These are phyloP conservation scores for Tricholoma furcatifolium DNA, from an alignment of 768 basidiomycete genomes.

Conservation along the genomic window DNA sequence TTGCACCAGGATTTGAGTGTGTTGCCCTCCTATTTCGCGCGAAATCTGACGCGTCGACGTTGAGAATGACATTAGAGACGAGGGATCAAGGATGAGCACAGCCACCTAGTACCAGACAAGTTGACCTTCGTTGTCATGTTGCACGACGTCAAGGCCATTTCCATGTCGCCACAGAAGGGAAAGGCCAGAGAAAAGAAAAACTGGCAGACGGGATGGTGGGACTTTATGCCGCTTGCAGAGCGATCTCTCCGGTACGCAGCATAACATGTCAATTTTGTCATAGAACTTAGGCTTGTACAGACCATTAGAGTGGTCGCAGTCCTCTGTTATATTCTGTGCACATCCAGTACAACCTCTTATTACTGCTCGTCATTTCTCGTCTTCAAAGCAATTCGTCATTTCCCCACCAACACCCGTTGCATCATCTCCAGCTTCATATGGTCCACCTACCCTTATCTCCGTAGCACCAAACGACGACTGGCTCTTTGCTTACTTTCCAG, in stretches of 20 bases:
- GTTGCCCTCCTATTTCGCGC: constrained; percentile 49
- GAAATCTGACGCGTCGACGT: constrained; percentile 50
- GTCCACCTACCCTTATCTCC: constrained; percentile 62
- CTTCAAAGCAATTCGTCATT: constrained; percentile 62
- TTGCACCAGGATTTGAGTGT: constrained; percentile 78
- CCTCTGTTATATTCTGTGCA: constrained; percentile 67
- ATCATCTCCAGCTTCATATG: constrained; percentile 47
- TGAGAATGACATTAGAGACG: background rate
- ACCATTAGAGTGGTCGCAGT: constrained; percentile 69
- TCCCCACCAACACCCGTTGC: constrained; percentile 51
- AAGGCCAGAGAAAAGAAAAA: constrained; percentile 49
- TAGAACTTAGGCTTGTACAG: constrained; percentile 32
- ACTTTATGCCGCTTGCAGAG: constrained; percentile 62
- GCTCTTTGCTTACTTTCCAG: constrained; percentile 77
- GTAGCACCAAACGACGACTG: constrained; percentile 57
- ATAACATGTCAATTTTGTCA: background rate
- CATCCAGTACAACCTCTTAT: constrained; percentile 63
- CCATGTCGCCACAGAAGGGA: constrained; percentile 47
- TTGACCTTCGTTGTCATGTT: constrained; percentile 11
- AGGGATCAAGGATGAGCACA: constrained; percentile 5
- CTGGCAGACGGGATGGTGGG: constrained; percentile 76
- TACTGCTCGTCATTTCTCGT: constrained; percentile 65
- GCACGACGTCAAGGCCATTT: constrained; percentile 19
- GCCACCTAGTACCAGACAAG: constrained; percentile 4
- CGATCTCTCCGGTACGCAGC: constrained; percentile 47